A percentile compares a stretch with the other conserved stretches of the same genome.
phyloP scores from a whole-genome alignment of 148 eudicot genomes.

The Amaranthus palmeri region DNA sequence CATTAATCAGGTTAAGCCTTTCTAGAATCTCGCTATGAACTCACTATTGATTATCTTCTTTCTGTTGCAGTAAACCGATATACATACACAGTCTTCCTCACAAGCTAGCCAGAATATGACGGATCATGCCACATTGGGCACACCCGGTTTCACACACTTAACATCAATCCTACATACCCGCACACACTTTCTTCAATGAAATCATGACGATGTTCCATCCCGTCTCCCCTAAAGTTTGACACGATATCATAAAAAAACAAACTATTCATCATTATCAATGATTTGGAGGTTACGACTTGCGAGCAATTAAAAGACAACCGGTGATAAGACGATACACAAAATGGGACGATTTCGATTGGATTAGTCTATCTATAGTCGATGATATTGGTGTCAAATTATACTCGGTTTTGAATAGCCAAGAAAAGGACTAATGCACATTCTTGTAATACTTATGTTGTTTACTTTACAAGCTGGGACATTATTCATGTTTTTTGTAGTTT shows the following conservation, averaged over 20 bases:
- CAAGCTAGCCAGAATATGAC: neutral
- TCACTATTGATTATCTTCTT: too few relatives aligned
- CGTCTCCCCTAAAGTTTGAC: too few relatives aligned
- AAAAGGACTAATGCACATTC: neutral
- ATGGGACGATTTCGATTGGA: too few relatives aligned
- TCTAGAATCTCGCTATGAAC: neutral
- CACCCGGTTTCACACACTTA: too few relatives aligned
- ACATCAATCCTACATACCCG: too few relatives aligned
- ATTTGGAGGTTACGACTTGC: neutral
- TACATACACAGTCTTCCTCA: neutral
- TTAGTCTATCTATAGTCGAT: too few relatives aligned
- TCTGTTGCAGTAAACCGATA: constrained; percentile 14
- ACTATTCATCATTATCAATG: too few relatives aligned
- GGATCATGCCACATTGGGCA: too few relatives aligned
- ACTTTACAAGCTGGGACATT: constrained; percentile 5
- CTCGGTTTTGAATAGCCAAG: neutral
- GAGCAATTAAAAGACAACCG: neutral
- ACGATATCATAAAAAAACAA: too few relatives aligned
- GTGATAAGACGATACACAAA: too few relatives aligned
- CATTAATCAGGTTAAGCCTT: neutral
- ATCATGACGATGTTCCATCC: too few relatives aligned
- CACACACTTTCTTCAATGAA: too few relatives aligned
- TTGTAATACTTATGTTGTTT: neutral
- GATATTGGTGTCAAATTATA: neutral
- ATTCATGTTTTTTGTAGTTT: neutral